Evolutionary conservation across 2,329 filamentous ascomycete genomes (phyloP), one percentile per base, ranked within the genome.

Genomic region (Chrysoporthe deuterocubensis): DNA sequence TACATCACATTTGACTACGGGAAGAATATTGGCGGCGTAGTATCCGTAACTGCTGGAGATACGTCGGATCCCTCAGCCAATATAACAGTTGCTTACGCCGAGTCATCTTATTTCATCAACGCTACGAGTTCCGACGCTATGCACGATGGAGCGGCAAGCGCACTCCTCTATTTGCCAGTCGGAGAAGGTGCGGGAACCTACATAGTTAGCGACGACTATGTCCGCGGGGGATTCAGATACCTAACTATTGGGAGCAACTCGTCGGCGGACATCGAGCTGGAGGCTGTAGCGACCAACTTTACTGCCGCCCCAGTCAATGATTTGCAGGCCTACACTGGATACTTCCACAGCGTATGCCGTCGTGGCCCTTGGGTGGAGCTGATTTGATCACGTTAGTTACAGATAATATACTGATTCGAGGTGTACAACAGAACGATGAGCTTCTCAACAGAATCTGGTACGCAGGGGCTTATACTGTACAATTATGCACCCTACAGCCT

Each of bases 201-300:
- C 34, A 59, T 44, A 5, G 50, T 60, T 21, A 54, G 54, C 16
- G 32, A 43, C 16, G 61, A 67, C 5, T 67, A 84, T 81, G 0
- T 79, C 37, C 76, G 82, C 37, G 82, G 82, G 26, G 81, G 71
- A 0, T 84, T 84, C 63, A 75, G 81, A 48, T 84, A 84, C 62
- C 72, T 84, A 71, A 83, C 77, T 1, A 43, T 60, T 14, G 61
- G 64, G 40, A 52, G 80, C 65, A 83, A 84, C 66, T 76, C 78
- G 2, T 81, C 77, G 6, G 81, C 78, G 0, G 76, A 73, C 6
- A 72, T 83, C 1, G 76, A 77, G 56, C 71, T 84, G 2, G 73
- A 70, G 0, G 71, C 74, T 18, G 73, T 80, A 0, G 76, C 73
- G 4, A 76, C 83, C 1, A 73, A 84, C 50, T 85, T 79, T 70